Conservation (phyloP, 1,284 basidiomycete species). For the Pisolithus thermaeus region DNA sequence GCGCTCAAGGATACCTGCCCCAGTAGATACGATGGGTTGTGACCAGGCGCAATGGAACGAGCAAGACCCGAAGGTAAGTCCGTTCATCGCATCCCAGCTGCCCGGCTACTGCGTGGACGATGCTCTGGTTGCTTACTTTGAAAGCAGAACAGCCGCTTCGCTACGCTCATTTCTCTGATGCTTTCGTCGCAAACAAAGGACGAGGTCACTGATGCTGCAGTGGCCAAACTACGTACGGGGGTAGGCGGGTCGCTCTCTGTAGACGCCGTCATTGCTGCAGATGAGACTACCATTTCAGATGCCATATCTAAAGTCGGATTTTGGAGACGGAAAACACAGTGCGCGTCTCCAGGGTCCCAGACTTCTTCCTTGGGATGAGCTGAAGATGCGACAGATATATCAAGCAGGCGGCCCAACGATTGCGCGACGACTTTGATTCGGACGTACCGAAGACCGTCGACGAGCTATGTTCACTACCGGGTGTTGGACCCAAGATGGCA, state of each 20-base stretch:
- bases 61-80: slow-evolving; percentile 56
- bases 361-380: background rate
- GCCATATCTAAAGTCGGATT: slow-evolving; percentile 91
- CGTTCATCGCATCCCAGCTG: slow-evolving; percentile 5
- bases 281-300: slow-evolving; percentile 56
- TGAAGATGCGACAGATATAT: slow-evolving; percentile 50
- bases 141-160: slow-evolving; percentile 68
- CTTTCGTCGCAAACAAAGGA: slow-evolving; percentile 95
- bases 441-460: slow-evolving; percentile 87
- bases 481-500: slow-evolving; percentile 93
- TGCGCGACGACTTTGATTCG: slow-evolving; percentile 67
- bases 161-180: slow-evolving; percentile 91
- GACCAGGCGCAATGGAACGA: slow-evolving; percentile 61
- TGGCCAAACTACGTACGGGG: slow-evolving; percentile 66
- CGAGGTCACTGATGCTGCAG: slow-evolving; percentile 82
- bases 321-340: slow-evolving; percentile 85
- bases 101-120: background rate
- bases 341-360: slow-evolving; percentile 14
- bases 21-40: slow-evolving; percentile 92
- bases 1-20: slow-evolving; percentile 68
- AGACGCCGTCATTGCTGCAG: slow-evolving; percentile 62
- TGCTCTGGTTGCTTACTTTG: background rate
- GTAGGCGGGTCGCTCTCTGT: slow-evolving; percentile 78
- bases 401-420: slow-evolving; percentile 61
- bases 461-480: slow-evolving; percentile 76